Percentiles rank a stretch among this genome's conserved stretches.
Evolutionary conservation across 2,329 filamentous ascomycete genomes (phyloP).

Genomic region (Venturia pyrina): DNA sequence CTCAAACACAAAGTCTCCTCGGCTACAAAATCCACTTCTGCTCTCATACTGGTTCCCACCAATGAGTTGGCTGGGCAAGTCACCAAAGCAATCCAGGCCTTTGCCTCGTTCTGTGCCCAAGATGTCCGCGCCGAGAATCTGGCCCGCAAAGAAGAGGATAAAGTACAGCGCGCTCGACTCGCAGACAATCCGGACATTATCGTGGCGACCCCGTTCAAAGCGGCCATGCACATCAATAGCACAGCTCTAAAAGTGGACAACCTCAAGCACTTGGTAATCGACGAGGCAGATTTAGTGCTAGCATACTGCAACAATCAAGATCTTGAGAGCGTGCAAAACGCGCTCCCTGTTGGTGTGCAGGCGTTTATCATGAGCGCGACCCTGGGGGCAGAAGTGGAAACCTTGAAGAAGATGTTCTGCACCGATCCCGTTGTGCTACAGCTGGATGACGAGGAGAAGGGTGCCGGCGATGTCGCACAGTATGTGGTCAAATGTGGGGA

Average conservation of each 20-base stretch:
- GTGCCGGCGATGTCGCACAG: constrained; percentile 69
- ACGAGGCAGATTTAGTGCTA: constrained; percentile 87
- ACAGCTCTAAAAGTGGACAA: constrained; percentile 60
- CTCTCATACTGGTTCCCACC: constrained; percentile 88
- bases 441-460: constrained; percentile 70
- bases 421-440: constrained; percentile 69
- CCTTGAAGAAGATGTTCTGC: constrained; percentile 76
- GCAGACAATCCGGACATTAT: constrained; percentile 81
- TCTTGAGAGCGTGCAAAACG: constrained; percentile 65
- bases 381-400: constrained; percentile 63
- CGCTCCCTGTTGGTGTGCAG: constrained; percentile 68
- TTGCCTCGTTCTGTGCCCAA: constrained; percentile 76
- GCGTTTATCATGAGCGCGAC: constrained; percentile 92
- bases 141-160: constrained; percentile 80
- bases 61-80: constrained; percentile 92
- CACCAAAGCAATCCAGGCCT: constrained; percentile 62
- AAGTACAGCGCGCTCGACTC: constrained; percentile 77
- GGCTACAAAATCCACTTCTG: constrained; percentile 50
- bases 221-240: constrained; percentile 65
- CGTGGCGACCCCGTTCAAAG: constrained; percentile 81
- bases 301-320: constrained; percentile 94
- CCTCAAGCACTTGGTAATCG: constrained; percentile 72
- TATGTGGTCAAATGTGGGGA: constrained; percentile 89
- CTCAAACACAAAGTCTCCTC: constrained; percentile 65
- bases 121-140: constrained; percentile 76